A percentile compares a stretch with the other conserved stretches of the same genome.
These are phyloP conservation scores for Allomyces javanicus DNA, from an alignment of 192 early-diverging fungal genomes.

Conservation along the genomic window DNA sequence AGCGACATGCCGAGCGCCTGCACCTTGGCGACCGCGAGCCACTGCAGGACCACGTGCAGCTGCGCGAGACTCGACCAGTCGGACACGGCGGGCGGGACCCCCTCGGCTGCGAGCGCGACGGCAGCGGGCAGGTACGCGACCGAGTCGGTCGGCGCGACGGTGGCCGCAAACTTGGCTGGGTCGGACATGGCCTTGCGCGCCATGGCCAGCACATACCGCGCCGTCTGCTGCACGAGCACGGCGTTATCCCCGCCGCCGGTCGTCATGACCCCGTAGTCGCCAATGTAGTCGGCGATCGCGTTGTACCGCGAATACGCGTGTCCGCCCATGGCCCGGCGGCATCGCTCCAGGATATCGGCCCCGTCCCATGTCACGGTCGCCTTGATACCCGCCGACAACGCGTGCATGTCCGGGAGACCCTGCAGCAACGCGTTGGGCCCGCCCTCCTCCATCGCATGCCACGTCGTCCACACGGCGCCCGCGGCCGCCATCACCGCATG, in stretches of 20 bases:
- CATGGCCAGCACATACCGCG: constrained; percentile 19
- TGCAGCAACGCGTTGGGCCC: constrained; percentile 22
- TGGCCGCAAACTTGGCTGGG: background rate
- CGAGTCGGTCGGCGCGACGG: background rate
- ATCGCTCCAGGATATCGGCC: constrained; percentile 24
- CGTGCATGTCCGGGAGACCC: constrained; percentile 31
- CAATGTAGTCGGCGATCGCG: constrained; percentile 33
- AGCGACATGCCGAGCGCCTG: background rate
- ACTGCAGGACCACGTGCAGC: constrained; percentile 10
- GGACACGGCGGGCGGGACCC: constrained; percentile 13
- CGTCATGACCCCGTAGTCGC: constrained; percentile 40
- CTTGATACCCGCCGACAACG: constrained; percentile 34
- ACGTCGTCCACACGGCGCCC: constrained; percentile 7
- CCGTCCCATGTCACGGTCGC: constrained; percentile 25
- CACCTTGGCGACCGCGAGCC: background rate
- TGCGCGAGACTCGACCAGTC: constrained; percentile 18
- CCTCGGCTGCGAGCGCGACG: constrained; percentile 12
- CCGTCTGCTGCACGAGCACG: constrained; percentile 23
- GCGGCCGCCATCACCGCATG: constrained; percentile 23
- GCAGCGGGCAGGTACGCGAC: constrained; percentile 5
- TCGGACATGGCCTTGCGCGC: background rate
- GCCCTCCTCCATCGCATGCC: constrained; percentile 21
- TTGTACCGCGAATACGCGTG: constrained; percentile 49
- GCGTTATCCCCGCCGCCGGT: constrained; percentile 33
- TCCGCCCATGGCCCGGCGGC: constrained; percentile 34